Evolutionary conservation across 192 early-diverging fungal genomes (phyloP).

Genomic region (Coemansia sp.): DNA sequence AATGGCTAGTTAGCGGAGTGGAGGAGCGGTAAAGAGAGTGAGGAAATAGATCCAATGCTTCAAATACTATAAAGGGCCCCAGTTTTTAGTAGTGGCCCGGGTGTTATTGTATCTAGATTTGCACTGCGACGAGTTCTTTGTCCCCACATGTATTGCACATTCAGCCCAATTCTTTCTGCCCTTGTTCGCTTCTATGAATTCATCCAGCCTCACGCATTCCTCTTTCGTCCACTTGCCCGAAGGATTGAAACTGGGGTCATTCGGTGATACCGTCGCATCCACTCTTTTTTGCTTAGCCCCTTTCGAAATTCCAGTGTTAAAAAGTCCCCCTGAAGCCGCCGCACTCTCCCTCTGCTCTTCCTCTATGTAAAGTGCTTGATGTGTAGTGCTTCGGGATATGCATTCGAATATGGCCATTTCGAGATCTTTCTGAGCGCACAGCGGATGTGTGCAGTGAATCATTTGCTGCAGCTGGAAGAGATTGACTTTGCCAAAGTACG

Average conservation of each 20-base stretch:
- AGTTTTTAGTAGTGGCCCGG: neutral
- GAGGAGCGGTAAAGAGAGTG: neutral
- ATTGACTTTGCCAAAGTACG: neutral
- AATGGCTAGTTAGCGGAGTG: no score
- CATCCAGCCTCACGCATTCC: neutral
- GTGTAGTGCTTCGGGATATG: neutral
- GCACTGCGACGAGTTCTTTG: neutral
- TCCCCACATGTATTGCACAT: constrained; percentile 1
- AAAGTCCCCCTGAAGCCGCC: no score
- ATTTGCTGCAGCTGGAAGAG: neutral
- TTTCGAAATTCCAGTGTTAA: no score
- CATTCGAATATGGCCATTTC: neutral
- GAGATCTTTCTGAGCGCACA: neutral
- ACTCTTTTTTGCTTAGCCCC: no score
- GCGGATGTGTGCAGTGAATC: neutral
- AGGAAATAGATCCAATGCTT: neutral
- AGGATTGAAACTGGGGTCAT: neutral
- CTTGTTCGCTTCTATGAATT: neutral
- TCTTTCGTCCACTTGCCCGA: neutral
- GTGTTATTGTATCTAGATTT: neutral
- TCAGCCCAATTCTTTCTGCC: constrained; percentile 7
- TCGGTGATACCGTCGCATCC: neutral
- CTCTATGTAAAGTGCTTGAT: neutral
- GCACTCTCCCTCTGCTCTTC: neutral
- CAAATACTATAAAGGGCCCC: neutral